These are phyloP conservation scores for Tolypocladium ophioglossoides DNA, from an alignment of 2,329 filamentous ascomycete genomes.

Conservation along the genomic window DNA sequence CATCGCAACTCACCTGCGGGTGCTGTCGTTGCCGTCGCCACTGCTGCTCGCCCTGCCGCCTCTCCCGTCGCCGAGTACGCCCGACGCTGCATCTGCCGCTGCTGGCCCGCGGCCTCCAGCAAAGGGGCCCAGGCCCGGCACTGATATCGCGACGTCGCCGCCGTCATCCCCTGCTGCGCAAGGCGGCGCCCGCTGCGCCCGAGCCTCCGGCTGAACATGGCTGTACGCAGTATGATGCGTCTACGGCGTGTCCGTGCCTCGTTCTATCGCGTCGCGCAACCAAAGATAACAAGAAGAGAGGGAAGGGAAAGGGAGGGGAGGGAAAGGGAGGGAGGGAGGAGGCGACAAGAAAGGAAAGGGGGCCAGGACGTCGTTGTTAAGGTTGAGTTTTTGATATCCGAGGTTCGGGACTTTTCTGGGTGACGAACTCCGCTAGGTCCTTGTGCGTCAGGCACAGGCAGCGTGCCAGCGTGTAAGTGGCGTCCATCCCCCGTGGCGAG, in stretches of 20 bases:
- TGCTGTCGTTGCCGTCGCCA: conserved; percentile 1
- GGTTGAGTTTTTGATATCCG: not conserved
- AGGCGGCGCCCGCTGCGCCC: conserved; percentile 13
- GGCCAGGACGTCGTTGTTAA: not conserved
- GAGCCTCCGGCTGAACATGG: conserved; percentile 13
- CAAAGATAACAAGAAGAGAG: not conserved
- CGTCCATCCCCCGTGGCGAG: not conserved
- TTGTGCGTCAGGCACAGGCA: not conserved
- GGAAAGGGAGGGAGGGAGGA: not conserved
- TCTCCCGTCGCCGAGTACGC: not conserved
- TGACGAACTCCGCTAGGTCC: not conserved
- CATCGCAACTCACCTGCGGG: not conserved
- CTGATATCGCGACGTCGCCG: not conserved
- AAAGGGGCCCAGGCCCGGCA: not conserved
- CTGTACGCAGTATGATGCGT: not conserved
- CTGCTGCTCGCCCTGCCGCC: not conserved
- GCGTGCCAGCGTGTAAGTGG: not conserved
- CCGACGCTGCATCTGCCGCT: not conserved
- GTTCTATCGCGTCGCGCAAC: not conserved
- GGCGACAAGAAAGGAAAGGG: not conserved
- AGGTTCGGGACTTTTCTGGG: not conserved
- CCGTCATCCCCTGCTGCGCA: conserved; percentile 8
- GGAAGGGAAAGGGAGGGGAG: not conserved
- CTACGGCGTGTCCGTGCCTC: not conserved
- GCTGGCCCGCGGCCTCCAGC: not conserved